A percentile compares a stretch with the other conserved stretches of the same genome.
phyloP scores from a whole-genome alignment of 768 basidiomycete species.

The Hydnum rufescens region DNA sequence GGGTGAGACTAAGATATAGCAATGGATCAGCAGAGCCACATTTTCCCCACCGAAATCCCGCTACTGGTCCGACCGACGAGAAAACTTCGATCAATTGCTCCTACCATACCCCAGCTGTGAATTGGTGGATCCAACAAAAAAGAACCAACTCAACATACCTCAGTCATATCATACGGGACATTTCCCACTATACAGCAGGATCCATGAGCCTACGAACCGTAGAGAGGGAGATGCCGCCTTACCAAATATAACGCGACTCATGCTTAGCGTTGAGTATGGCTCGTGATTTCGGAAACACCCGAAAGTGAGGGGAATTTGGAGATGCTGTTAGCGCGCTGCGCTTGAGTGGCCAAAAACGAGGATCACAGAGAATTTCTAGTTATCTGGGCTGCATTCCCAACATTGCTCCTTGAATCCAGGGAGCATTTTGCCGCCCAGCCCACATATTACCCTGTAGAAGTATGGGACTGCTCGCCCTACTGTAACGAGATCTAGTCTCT shows the following conservation, averaged over 20 bases:
- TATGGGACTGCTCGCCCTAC: no score
- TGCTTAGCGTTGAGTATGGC: no score
- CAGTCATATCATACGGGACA: constrained; percentile 22
- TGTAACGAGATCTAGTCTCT: no score
- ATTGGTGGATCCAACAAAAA: not conserved
- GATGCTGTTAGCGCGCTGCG: no score
- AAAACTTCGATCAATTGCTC: constrained; percentile 77
- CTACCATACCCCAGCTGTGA: constrained; percentile 16
- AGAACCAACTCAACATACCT: not conserved
- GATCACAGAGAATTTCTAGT: no score
- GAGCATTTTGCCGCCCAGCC: no score
- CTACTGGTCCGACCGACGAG: constrained; percentile 71
- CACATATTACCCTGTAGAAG: no score
- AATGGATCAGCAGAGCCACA: not conserved
- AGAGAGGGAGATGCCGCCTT: constrained; percentile 13
- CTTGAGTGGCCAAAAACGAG: no score
- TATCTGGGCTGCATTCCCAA: no score
- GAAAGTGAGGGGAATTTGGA: no score
- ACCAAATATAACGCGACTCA: constrained; percentile 41
- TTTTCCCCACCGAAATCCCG: constrained; percentile 53
- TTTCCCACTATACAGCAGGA: constrained; percentile 36
- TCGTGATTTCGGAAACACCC: no score
- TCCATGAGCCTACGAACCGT: not conserved
- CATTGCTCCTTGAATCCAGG: no score
- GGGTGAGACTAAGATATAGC: not conserved